phyloP scores from a whole-genome alignment of 805 yeast species.

The Priceomyces castillae region DNA sequence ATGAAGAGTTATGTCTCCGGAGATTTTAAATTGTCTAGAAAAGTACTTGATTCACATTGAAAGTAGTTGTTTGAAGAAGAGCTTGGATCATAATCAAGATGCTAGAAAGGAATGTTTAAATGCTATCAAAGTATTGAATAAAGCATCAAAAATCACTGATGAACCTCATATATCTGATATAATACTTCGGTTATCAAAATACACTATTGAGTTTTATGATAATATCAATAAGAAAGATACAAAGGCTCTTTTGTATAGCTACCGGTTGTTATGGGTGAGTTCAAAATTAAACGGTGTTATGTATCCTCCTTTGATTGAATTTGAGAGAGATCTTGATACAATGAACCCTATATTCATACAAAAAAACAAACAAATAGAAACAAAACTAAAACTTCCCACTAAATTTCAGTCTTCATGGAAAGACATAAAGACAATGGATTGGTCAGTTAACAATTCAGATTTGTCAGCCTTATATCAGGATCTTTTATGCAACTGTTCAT shows the following conservation, averaged over 20 bases:
- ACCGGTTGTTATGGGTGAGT: slow-evolving; percentile 26
- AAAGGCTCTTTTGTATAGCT: slow-evolving; percentile 3
- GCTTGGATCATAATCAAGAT: slow-evolving; percentile 13
- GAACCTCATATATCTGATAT: neutral
- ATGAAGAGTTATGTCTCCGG: neutral
- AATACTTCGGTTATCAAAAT: slow-evolving; percentile 17
- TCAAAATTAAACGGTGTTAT: slow-evolving; percentile 16
- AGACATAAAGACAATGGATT: slow-evolving; percentile 21
- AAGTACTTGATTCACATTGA: slow-evolving; percentile 13
- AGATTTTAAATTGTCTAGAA: neutral
- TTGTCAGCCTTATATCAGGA: slow-evolving; percentile 45
- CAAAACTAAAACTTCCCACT: slow-evolving; percentile 13
- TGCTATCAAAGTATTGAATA: slow-evolving; percentile 24
- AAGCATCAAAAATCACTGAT: slow-evolving; percentile 9
- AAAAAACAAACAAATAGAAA: slow-evolving; percentile 3
- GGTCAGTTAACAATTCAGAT: slow-evolving; percentile 40
- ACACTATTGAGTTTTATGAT: slow-evolving; percentile 22
- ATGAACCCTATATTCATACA: slow-evolving; percentile 3
- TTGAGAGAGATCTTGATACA: slow-evolving; percentile 11
- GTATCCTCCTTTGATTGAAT: slow-evolving; percentile 22
- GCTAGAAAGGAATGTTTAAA: slow-evolving; percentile 21
- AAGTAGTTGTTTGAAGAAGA: slow-evolving; percentile 11
- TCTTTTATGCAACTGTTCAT: slow-evolving; percentile 65
- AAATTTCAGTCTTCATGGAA: slow-evolving; percentile 7
- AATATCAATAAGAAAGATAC: slow-evolving; percentile 1